These are phyloP conservation scores for Plasmopara viticola DNA, from an alignment of 352 stramenopile species.

Conservation along the genomic window DNA sequence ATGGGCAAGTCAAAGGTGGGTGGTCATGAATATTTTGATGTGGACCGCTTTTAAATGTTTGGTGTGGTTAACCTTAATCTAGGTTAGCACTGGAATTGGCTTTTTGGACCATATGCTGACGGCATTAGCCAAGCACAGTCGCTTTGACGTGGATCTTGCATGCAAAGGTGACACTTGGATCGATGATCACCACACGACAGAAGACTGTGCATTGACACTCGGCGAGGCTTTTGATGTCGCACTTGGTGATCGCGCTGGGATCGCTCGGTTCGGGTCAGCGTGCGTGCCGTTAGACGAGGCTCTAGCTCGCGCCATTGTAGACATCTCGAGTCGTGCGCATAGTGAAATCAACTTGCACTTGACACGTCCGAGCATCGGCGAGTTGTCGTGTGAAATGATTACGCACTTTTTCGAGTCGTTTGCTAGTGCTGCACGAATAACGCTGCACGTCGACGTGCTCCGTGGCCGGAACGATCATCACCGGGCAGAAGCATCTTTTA, in stretches of 20 bases:
- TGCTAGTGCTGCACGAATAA: conserved; percentile 87
- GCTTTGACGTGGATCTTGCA: conserved; percentile 84
- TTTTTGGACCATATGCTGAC: conserved; percentile 92
- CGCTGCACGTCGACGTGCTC: conserved; percentile 90
- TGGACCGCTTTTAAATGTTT: no score
- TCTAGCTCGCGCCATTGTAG: conserved; percentile 88
- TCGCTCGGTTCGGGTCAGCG: conserved; percentile 85
- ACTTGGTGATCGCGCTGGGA: conserved; percentile 84
- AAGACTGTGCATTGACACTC: conserved; percentile 92
- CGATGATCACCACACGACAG: conserved; percentile 95
- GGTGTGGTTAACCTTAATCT: neutral
- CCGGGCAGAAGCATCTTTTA: conserved; percentile 89
- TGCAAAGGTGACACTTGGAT: conserved; percentile 94
- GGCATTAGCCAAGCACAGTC: conserved; percentile 84
- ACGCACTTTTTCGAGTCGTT: conserved; percentile 93
- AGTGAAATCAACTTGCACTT: conserved; percentile 87
- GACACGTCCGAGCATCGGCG: conserved; percentile 72
- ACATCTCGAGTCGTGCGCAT: conserved; percentile 92
- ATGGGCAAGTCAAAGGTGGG: conserved; percentile 70
- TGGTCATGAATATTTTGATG: neutral
- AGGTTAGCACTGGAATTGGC: conserved; percentile 86
- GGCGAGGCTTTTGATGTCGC: conserved; percentile 89
- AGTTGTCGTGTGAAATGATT: conserved; percentile 93
- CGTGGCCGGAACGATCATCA: conserved; percentile 91
- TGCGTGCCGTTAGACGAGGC: conserved; percentile 89